These are phyloP conservation scores for Phytophthora pistaciae DNA, from an alignment of 352 stramenopile species.

Conservation along the genomic window DNA sequence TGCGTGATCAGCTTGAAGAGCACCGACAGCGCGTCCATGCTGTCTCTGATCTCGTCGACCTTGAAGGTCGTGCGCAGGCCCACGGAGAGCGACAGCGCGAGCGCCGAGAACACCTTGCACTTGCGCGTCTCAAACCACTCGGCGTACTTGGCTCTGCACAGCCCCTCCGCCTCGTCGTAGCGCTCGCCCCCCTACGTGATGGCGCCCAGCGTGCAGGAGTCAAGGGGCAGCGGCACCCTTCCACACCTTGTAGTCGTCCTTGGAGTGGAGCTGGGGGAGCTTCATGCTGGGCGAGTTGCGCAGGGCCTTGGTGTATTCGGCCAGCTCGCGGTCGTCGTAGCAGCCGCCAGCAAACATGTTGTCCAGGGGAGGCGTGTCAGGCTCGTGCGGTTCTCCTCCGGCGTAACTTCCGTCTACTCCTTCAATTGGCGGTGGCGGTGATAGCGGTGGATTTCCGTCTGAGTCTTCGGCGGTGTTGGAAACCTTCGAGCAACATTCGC, in stretches of 20 bases:
- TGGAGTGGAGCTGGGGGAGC: background rate
- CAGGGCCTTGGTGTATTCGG: background rate
- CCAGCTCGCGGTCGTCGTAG: constrained; percentile 8
- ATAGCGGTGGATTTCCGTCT: no score
- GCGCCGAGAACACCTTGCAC: constrained; percentile 7
- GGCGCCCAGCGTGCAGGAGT: constrained; percentile 3
- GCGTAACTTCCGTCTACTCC: no score
- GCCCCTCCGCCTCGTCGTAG: background rate
- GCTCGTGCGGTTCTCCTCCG: background rate
- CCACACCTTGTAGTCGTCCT: constrained; percentile 1
- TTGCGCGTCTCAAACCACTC: constrained; percentile 5
- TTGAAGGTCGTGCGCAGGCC: background rate
- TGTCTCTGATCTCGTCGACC: background rate
- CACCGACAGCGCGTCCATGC: background rate
- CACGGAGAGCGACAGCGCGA: background rate
- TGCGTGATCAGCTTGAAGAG: background rate
- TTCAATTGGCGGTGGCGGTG: no score
- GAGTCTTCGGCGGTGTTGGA: no score
- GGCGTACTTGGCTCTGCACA: constrained; percentile 1
- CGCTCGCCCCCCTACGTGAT: constrained; percentile 1
- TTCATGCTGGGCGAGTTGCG: constrained; percentile 2
- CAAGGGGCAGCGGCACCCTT: constrained; percentile 7
- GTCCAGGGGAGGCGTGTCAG: background rate
- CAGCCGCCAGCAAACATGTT: background rate
- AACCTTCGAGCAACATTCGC: no score